Conservation (phyloP, 2,329 filamentous ascomycete species). For the Corniculantispora saksenae region DNA sequence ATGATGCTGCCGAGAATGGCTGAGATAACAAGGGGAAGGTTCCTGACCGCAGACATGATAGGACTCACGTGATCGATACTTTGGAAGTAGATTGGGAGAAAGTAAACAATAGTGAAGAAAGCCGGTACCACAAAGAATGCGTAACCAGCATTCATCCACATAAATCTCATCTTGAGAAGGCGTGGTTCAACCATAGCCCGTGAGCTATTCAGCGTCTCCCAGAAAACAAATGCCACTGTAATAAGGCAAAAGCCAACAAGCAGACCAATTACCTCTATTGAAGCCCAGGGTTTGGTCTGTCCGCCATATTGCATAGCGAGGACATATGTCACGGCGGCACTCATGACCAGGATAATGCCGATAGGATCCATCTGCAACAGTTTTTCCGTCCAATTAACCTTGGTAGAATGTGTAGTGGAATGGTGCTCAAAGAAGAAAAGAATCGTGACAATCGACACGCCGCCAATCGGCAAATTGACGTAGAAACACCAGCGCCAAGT, state of each 20-base stretch:
- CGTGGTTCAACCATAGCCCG: conserved; percentile 38
- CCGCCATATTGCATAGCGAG: conserved; percentile 45
- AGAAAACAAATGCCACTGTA: conserved; percentile 31
- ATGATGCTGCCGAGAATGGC: conserved; percentile 7
- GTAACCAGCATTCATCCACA: conserved; percentile 5
- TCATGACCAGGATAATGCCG: conserved; percentile 40
- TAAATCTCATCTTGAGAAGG: conserved; percentile 30
- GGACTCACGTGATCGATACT: conserved; percentile 35
- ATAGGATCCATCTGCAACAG: conserved; percentile 31
- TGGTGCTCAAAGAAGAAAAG: conserved; percentile 35
- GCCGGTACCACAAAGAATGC: neutral
- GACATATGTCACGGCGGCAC: conserved; percentile 38
- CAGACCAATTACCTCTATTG: conserved; percentile 35
- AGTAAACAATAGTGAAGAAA: conserved; percentile 28
- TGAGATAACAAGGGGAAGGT: conserved; percentile 35
- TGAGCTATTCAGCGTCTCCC: conserved; percentile 39
- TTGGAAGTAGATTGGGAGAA: conserved; percentile 37
- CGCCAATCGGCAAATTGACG: conserved; percentile 28
- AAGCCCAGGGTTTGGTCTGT: conserved; percentile 38
- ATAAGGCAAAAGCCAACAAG: conserved; percentile 33
- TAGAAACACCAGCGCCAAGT: conserved; percentile 23
- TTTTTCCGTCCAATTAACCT: conserved; percentile 40
- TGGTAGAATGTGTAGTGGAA: too few relatives aligned
- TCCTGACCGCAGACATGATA: conserved; percentile 37
- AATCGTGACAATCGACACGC: conserved; percentile 22